Base-by-base conservation (phyloP, 192 early-diverging fungal species). In the Coemansia sp. region DNA sequence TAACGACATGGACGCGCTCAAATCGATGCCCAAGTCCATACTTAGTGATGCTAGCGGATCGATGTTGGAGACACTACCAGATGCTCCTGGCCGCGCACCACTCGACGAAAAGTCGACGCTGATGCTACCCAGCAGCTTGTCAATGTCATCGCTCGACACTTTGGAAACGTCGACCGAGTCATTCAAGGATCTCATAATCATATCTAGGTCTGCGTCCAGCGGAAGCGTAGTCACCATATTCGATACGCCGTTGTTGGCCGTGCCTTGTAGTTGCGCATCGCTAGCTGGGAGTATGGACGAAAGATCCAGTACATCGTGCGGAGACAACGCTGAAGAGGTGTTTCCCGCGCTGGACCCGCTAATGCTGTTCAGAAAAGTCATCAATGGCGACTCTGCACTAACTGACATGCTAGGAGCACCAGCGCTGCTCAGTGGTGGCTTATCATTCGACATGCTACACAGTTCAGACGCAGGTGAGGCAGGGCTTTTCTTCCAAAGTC, bases 111-210 rank as follows among this genome's bases (percentile, higher is more conserved):
- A 65, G n/a, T 65, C 50, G 1, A 42, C 70, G 37, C 46, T 68
- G 19, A 79, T 72, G 53, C 76, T 79, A 9, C 70, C 76, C 22
- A 79, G 56, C 14, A 79, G 60, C 53, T 79, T 72, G 59, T 73
- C 59, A 24, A 79, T 59, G 12, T 79, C 76, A 14, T 69, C 76
- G 35, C 68, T 66, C 3, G 76, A 68, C 10, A 80, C 70, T n/a
- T 70, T 68, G 9, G 76, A 43, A 4, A 63, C 50, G 33, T 80
- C 76, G 9, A 60, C 66, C 32, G 66, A 50, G 38, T 60, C 63
- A 17, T 70, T 59, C 21, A 80, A 63, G 18, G 70, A 73, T 19
- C 60, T 65, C 70, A 80, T 72, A 17, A 80, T 63, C 63, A 73
- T 63, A 37, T 80, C 76, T 39, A 80, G 56, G 32, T 80, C 76